phyloP scores from a whole-genome alignment of 2,329 filamentous ascomycete genomes.

The Penicillium sp. region DNA sequence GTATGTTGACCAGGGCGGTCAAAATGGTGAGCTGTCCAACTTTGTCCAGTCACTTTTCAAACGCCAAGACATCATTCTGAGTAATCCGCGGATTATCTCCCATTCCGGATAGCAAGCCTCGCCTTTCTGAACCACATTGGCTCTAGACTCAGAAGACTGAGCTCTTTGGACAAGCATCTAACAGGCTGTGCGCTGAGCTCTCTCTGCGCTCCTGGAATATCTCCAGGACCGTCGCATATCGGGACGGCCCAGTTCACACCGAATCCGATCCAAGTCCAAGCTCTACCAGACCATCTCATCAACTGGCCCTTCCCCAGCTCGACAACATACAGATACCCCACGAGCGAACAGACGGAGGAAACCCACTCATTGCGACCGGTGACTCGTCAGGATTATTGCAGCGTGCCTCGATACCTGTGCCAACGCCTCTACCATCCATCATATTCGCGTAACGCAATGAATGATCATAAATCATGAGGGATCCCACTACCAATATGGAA shows the following conservation, averaged over 20 bases:
- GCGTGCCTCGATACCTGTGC: slow-evolving; percentile 1
- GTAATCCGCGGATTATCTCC: slow-evolving; percentile 9
- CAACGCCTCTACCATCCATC: slow-evolving; percentile 10
- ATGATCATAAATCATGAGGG: slow-evolving; percentile 35
- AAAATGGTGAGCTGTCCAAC: too few species aligned
- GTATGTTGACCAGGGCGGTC: too few species aligned
- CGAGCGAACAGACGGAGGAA: neutral
- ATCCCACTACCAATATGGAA: slow-evolving; percentile 37
- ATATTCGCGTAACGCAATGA: slow-evolving; percentile 31
- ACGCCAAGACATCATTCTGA: slow-evolving; percentile 8
- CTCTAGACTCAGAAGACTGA: slow-evolving; percentile 6
- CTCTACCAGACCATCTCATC: neutral
- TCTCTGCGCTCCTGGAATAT: slow-evolving; percentile 7
- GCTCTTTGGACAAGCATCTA: slow-evolving; percentile 9
- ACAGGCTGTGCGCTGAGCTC: slow-evolving; percentile 9
- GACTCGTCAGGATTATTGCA: neutral
- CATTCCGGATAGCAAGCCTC: slow-evolving; percentile 4
- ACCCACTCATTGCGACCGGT: neutral
- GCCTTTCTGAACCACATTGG: slow-evolving; percentile 8
- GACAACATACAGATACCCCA: neutral
- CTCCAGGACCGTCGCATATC: slow-evolving; percentile 7
- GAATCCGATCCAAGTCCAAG: neutral
- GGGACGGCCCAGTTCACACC: neutral
- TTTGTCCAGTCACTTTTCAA: neutral
- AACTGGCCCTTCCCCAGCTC: neutral